phyloP scores from a whole-genome alignment of 768 basidiomycete species.

The Filobasidium wieringae region DNA sequence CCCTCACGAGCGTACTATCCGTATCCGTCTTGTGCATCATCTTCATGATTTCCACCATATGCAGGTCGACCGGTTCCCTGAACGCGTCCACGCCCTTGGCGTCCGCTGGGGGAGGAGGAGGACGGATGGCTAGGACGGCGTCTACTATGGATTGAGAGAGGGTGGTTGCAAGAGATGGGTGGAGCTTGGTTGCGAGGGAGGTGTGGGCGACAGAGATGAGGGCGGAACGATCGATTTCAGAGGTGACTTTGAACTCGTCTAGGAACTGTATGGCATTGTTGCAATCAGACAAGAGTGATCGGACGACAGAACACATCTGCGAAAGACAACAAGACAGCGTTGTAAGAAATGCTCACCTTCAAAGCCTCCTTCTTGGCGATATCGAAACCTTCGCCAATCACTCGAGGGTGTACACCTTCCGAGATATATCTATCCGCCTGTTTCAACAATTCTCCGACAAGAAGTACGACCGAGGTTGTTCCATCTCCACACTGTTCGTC shows the following conservation, averaged over 20 bases:
- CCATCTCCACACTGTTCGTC: constrained; percentile 98
- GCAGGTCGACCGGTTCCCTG: constrained; percentile 86
- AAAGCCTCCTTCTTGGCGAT: constrained; percentile 93
- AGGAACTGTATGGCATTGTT: constrained; percentile 54
- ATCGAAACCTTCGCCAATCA: constrained; percentile 91
- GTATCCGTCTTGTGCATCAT: constrained; percentile 99
- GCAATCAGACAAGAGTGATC: background rate
- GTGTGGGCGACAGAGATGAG: constrained; percentile 88
- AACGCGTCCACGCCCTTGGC: constrained; percentile 59
- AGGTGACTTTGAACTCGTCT: constrained; percentile 63
- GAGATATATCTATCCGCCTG: constrained; percentile 96
- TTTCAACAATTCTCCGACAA: constrained; percentile 90
- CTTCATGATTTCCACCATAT: constrained; percentile 99
- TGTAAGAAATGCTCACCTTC: constrained; percentile 53
- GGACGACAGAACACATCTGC: constrained; percentile 12
- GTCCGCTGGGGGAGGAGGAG: constrained; percentile 43
- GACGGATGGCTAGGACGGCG: constrained; percentile 78
- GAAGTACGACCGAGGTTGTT: constrained; percentile 87
- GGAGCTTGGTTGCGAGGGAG: constrained; percentile 90
- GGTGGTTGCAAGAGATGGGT: constrained; percentile 64
- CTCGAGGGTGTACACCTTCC: constrained; percentile 95
- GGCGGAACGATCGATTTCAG: constrained; percentile 70
- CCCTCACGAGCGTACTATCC: constrained; percentile 89
- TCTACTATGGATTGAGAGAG: constrained; percentile 89
- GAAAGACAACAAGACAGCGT: background rate